phyloP scores from a whole-genome alignment of 2,329 filamentous ascomycete species.

The Metarhizium anisopliae region DNA sequence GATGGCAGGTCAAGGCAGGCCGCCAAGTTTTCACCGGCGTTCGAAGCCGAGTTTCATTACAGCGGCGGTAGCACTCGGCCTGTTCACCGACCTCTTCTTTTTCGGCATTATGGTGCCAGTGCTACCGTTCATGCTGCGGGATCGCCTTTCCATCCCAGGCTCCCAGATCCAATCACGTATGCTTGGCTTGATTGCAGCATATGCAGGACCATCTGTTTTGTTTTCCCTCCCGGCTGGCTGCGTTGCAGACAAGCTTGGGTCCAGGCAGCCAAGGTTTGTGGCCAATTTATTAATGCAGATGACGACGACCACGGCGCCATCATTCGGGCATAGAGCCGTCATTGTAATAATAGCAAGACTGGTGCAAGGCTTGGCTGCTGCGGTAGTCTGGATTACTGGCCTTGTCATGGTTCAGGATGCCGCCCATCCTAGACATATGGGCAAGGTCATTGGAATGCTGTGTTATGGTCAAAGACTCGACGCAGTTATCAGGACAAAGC shows the following conservation, averaged over 20 bases:
- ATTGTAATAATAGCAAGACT: background rate
- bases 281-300: background rate
- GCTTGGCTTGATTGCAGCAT: background rate
- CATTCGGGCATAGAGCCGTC: background rate
- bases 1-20: too few species aligned
- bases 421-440: background rate
- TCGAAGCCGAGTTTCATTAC: background rate
- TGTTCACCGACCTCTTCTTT: slow-evolving; percentile 6
- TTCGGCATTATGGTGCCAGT: slow-evolving; percentile 8
- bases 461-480: too few species aligned
- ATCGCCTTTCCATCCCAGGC: slow-evolving; percentile 4
- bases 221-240: slow-evolving; percentile 1
- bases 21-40: background rate
- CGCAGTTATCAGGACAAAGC: too few species aligned
- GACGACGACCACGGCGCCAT: background rate
- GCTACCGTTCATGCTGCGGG: slow-evolving; percentile 5
- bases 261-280: background rate
- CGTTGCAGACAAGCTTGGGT: background rate
- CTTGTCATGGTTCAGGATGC: background rate
- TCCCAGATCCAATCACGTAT: background rate
- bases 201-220: background rate
- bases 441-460: background rate
- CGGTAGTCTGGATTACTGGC: background rate
- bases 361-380: background rate
- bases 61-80: slow-evolving; percentile 3